Evolutionary conservation across 2,329 filamentous ascomycete species (phyloP).

Genomic region (Colletotrichum magnum): DNA sequence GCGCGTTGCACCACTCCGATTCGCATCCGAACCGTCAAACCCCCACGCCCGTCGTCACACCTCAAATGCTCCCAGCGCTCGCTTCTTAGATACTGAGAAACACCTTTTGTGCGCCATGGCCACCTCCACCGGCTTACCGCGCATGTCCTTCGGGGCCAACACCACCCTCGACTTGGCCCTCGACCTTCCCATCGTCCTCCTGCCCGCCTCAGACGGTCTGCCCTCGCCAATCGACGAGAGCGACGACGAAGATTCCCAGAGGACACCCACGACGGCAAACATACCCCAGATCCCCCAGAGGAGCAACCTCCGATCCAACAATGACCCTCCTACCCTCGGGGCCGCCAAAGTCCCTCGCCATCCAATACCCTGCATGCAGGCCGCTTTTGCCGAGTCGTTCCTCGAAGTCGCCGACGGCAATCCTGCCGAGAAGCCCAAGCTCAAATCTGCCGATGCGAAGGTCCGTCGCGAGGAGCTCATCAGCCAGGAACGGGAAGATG

Average conservation of each 20-base stretch:
- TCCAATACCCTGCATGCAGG: constrained; percentile 83
- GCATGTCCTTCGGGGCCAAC: constrained; percentile 41
- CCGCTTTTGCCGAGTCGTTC: constrained; percentile 86
- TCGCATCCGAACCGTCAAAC: constrained; percentile 21
- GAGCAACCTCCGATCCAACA: constrained; percentile 30
- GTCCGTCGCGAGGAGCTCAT: constrained; percentile 77
- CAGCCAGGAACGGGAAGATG: constrained; percentile 76
- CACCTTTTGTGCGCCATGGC: constrained; percentile 38
- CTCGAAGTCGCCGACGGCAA: constrained; percentile 74
- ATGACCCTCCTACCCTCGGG: constrained; percentile 29
- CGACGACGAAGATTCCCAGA: constrained; percentile 38
- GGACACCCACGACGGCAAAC: constrained; percentile 36
- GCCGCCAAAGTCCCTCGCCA: constrained; percentile 63
- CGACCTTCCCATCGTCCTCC: constrained; percentile 39
- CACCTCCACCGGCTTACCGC: constrained; percentile 38
- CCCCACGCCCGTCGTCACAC: constrained; percentile 34
- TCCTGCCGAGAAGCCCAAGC: constrained; percentile 64
- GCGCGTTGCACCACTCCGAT: constrained; percentile 27
- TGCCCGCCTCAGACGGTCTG: constrained; percentile 34
- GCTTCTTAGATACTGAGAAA: constrained; percentile 24
- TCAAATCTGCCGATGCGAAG: constrained; percentile 69
- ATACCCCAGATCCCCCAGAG: constrained; percentile 37
- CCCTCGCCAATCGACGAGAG: constrained; percentile 29
- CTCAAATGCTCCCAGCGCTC: constrained; percentile 34
- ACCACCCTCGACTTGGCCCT: constrained; percentile 38